A percentile compares a stretch with the other conserved stretches of the same genome.
These are phyloP conservation scores for Passalora sequoiae DNA, from an alignment of 2,329 filamentous ascomycete species.

Conservation along the genomic window DNA sequence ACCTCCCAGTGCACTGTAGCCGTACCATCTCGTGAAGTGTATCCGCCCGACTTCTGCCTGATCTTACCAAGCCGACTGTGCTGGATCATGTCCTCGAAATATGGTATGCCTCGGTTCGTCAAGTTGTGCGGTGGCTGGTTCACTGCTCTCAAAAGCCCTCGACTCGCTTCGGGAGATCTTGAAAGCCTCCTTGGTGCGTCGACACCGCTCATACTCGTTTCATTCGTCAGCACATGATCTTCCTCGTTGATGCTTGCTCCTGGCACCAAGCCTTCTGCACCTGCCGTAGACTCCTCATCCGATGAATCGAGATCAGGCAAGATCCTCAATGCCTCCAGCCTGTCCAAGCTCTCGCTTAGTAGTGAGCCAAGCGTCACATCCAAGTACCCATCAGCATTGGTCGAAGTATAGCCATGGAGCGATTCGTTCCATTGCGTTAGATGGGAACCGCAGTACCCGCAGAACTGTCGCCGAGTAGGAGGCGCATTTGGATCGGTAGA, in stretches of 20 bases:
- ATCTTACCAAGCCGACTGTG: constrained; percentile 67
- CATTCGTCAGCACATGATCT: constrained; percentile 11
- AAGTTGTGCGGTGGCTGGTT: constrained; percentile 20
- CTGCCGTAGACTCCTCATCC: constrained; percentile 24
- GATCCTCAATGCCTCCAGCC: constrained; percentile 70
- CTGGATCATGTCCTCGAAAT: constrained; percentile 78
- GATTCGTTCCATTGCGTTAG: constrained; percentile 78
- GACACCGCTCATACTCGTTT: constrained; percentile 1
- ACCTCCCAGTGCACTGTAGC: constrained; percentile 78
- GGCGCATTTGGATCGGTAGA: constrained; percentile 51
- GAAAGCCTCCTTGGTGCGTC: constrained; percentile 8
- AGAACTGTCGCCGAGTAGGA: constrained; percentile 69
- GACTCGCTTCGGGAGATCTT: constrained; percentile 15
- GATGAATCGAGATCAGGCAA: constrained; percentile 48
- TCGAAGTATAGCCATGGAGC: constrained; percentile 37
- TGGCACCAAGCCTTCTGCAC: constrained; percentile 6
- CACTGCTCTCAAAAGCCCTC: not conserved
- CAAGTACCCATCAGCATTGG: constrained; percentile 67
- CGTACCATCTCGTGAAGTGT: constrained; percentile 57
- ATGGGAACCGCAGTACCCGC: constrained; percentile 85
- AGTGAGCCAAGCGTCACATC: constrained; percentile 76
- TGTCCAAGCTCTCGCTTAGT: constrained; percentile 61
- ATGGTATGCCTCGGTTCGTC: constrained; percentile 59
- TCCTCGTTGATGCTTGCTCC: constrained; percentile 13
- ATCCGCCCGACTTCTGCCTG: constrained; percentile 57